Base-by-base conservation (phyloP, 1,139 yeast genomes). In the Nakaseomyces bracarensis region DNA sequence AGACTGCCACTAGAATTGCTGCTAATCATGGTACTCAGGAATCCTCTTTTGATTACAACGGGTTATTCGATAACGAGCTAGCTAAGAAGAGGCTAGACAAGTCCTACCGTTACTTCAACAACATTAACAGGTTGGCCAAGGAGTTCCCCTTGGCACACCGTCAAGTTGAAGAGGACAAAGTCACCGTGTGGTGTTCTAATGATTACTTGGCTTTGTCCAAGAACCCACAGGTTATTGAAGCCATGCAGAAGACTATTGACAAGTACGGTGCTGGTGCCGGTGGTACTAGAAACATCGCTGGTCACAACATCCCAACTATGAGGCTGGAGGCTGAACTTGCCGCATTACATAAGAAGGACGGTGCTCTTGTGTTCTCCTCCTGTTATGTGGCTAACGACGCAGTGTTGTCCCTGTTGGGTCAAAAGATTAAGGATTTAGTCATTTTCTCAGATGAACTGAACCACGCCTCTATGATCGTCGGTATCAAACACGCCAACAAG, bases 221-320 rank as follows among this genome's bases (percentile, higher is more conserved):
- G 58, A 82, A 91, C 63, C 74, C 74, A 48, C 69, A 70, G 46
- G 91, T 91, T 37, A 68, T 85, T 48, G 67, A 74, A 19, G 80
- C 79, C 46, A 91, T 91, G 94, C 82, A 82, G 55, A 61, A 70
- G 40, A 81, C 94, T 19, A 73, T 91, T 64, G 85, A 82, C 57
- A 80, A 77, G 69, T 91, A 91, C 63, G 99, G 99, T 54, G 82
- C 95, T 11, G 99, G 99, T 55, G 95, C 98, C 13, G 99, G 99
- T 57, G 99, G 99, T 53, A 91, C 99, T 42, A 77, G 99, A 61
- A 91, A 91, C 68, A 91, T 91, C 61, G 98, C 99, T 1, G 99
- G 99, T 45, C 98, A 93, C 66, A 93, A 91, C 67, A 66, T 70
- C 47, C 93, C 84, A 57, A 95, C 97, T 19, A 77, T 91, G 60